These are phyloP conservation scores for Termitomyces sp. DNA, from an alignment of 768 basidiomycete genomes.

Conservation along the genomic window DNA sequence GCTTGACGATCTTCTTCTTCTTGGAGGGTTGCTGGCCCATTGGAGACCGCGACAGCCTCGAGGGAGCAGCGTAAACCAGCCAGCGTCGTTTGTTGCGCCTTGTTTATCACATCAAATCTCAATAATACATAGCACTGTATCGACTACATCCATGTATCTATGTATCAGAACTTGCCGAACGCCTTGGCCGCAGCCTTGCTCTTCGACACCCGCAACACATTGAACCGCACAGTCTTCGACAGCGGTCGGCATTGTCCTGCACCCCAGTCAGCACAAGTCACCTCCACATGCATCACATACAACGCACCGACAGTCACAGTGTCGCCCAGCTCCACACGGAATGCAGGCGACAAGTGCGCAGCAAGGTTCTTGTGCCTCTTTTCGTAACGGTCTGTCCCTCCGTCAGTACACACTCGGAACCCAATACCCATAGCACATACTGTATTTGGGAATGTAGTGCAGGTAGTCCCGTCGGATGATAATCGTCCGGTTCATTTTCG, in stretches of 20 bases:
- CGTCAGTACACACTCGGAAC: conserved; percentile 1
- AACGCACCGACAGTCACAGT: conserved; percentile 89
- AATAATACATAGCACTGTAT: no score
- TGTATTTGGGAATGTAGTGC: conserved; percentile 98
- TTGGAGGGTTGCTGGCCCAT: conserved; percentile 88
- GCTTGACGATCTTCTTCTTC: conserved; percentile 68
- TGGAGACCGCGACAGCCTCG: conserved; percentile 67
- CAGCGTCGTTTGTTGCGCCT: conserved; percentile 48
- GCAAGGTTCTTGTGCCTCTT: conserved; percentile 99
- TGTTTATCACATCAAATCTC: conserved; percentile 15
- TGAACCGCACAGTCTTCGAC: conserved; percentile 99
- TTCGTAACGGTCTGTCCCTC: conserved; percentile 84
- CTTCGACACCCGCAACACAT: conserved; percentile 93
- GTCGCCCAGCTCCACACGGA: conserved; percentile 96
- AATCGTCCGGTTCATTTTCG: conserved; percentile 99
- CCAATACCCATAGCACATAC: conserved; percentile 42
- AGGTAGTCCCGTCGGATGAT: conserved; percentile 95
- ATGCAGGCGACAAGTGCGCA: conserved; percentile 95
- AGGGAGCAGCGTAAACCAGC: conserved; percentile 81
- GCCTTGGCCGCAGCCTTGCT: conserved; percentile 89
- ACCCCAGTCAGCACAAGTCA: conserved; percentile 2
- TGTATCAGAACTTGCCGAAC: conserved; percentile 94
- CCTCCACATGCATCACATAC: background rate
- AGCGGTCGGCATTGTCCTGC: conserved; percentile 97
- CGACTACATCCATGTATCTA: no score